Evolutionary conservation across 106 monocot genomes (phyloP), one percentile per base, ranked within the genome.

Genomic region (Dendrobium officinale): DNA sequence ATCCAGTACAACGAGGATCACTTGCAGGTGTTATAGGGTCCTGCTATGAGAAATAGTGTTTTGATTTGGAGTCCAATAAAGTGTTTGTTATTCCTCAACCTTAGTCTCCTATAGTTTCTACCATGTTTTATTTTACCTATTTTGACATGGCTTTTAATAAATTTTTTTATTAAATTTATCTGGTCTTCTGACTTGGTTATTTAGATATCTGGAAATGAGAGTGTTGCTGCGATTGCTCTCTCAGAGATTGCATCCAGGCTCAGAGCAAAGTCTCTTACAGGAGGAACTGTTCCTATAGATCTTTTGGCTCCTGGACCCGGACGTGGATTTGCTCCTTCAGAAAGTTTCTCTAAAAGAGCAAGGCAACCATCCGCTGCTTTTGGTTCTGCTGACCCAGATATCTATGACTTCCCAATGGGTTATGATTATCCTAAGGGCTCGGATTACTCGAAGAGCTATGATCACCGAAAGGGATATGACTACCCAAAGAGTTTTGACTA

Each of bases 191-290:
- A 76, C n/a, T 49, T 49, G 49, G 43, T 20, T 10, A 49, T 76
- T 16, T 49, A 76, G 76, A 49, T 76, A 51, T 76, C 76, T 49
- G 76, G 76, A 76, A 49, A 51, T 51, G 48, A 76, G 24, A 76
- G 13, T 26, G 76, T 76, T 3, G 76, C 49, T 49, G 76, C 49
- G 76, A 49, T 49, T 11, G 76, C 76, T 76, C 76, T 76, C 17
- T 49, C 18, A 18, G 76, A 76, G 76, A 76, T 76, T 51, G 51
- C 13, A 10, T 76, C 48, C 22, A 76, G 76, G 49, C 76, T 76
- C 22, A 76, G 76, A 51, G 26, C 76, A 76, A 76, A 45, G 76
- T 48, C 49, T 26, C 49, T 76, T 76, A 24, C 49, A 51, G 27
- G 49, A 48, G 76, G 24, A 45, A 13, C 9, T 41, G 27, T n/a